These are phyloP conservation scores for Aspergillus ostianus DNA, from an alignment of 495 filamentous ascomycete genomes.

Conservation along the genomic window DNA sequence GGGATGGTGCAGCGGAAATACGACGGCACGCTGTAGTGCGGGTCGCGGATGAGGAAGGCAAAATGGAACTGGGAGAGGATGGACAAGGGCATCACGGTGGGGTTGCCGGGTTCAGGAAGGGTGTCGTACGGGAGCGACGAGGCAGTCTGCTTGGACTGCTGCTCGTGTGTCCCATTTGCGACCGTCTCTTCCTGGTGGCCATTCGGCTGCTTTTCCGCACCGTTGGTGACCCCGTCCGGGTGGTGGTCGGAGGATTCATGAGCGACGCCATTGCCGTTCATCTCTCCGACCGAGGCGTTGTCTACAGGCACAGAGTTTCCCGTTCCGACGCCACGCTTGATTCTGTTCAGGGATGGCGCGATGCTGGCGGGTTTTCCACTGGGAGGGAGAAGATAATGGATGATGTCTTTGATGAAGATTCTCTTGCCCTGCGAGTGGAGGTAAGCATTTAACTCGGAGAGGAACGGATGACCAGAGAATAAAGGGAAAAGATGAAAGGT, in stretches of 20 bases:
- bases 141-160: constrained; percentile 9
- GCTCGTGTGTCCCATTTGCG: not conserved
- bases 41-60: constrained; percentile 97
- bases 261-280: constrained; percentile 25
- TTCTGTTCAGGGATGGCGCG: constrained; percentile 67
- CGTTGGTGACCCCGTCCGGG: constrained; percentile 18
- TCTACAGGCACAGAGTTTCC: constrained; percentile 25
- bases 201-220: constrained; percentile 21
- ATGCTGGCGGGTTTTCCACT: constrained; percentile 61
- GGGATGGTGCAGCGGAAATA: constrained; percentile 97
- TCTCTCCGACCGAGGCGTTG: constrained; percentile 11
- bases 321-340: constrained; percentile 63
- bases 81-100: constrained; percentile 73
- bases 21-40: constrained; percentile 78
- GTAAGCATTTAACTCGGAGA: constrained; percentile 34
- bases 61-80: constrained; percentile 78
- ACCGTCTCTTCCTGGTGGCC: constrained; percentile 23
- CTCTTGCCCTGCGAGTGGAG: constrained; percentile 58
- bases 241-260: constrained; percentile 4
- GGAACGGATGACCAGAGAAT: not conserved
- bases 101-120: constrained; percentile 61
- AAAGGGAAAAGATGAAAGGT: constrained; percentile 7
- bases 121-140: constrained; percentile 59
- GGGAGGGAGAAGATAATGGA: constrained; percentile 83
- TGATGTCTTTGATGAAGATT: constrained; percentile 97